Percentiles rank a stretch among this genome's conserved stretches.
Evolutionary conservation across 1,284 basidiomycete genomes (phyloP).

Genomic region (Rhizoctonia solani): DNA sequence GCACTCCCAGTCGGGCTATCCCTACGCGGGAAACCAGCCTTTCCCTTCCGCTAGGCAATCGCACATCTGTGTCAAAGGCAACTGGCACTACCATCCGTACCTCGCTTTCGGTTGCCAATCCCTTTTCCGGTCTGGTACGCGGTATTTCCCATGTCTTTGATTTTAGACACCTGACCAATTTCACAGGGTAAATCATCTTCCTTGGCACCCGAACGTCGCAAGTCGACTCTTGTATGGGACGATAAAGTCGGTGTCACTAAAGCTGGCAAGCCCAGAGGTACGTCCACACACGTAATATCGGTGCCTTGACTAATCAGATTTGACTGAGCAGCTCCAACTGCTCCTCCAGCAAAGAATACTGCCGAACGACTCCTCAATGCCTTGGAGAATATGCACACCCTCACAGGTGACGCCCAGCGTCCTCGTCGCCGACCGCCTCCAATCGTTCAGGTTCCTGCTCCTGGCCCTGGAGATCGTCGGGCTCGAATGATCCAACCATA

Average conservation of each 20-base stretch:
- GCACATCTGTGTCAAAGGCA: slow-evolving; percentile 10
- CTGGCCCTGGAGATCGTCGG: slow-evolving; percentile 54
- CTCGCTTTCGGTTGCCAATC: slow-evolving; percentile 24
- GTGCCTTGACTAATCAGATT: not conserved
- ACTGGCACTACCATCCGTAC: slow-evolving; percentile 5
- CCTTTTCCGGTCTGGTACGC: slow-evolving; percentile 18
- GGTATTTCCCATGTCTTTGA: not conserved
- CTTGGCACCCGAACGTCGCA: slow-evolving; percentile 17
- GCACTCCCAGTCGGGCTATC: slow-evolving; percentile 6
- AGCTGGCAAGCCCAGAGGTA: slow-evolving; percentile 2
- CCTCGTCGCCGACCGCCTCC: slow-evolving; percentile 28
- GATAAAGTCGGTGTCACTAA: slow-evolving; percentile 21
- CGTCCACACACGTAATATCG: not conserved
- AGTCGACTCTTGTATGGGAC: slow-evolving; percentile 16
- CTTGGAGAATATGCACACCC: slow-evolving; percentile 29
- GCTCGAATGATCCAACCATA: slow-evolving; percentile 61
- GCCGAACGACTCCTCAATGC: slow-evolving; percentile 29
- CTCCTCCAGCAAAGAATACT: slow-evolving; percentile 16
- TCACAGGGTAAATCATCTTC: slow-evolving; percentile 20
- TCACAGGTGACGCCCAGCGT: slow-evolving; percentile 22
- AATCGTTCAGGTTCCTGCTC: slow-evolving; percentile 16
- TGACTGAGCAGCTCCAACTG: not conserved
- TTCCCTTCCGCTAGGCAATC: not conserved
- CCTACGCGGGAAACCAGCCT: slow-evolving; percentile 6
- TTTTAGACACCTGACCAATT: not conserved